Conservation (phyloP, 345 rosid species). For the Dipteronia dyeriana region DNA sequence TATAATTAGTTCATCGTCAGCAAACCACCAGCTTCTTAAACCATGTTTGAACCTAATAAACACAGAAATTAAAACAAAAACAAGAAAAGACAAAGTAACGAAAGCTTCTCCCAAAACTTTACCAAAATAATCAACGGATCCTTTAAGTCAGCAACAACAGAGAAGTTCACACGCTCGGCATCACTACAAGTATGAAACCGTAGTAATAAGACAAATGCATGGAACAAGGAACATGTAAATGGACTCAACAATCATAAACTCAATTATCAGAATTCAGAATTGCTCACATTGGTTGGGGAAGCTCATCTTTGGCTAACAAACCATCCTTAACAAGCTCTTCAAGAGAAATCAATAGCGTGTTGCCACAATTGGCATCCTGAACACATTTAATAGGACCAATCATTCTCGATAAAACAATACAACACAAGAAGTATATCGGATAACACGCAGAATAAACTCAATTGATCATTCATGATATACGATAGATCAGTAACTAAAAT, state of each 20-base stretch:
- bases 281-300: slow-evolving; percentile 70
- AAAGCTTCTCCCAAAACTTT: slow-evolving; percentile 9
- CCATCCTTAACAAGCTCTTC: slow-evolving; percentile 92
- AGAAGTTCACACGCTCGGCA: slow-evolving; percentile 59
- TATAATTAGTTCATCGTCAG: background rate
- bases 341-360: slow-evolving; percentile 84
- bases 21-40: background rate
- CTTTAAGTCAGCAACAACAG: slow-evolving; percentile 58
- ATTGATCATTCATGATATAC: background rate
- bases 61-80: background rate
- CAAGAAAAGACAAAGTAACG: background rate
- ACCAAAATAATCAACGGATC: slow-evolving; percentile 80
- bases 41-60: background rate
- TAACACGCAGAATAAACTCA: background rate
- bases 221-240: background rate
- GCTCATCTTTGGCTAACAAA: slow-evolving; percentile 63
- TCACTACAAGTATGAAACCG: slow-evolving; percentile 42
- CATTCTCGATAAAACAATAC: background rate
- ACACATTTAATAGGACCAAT: slow-evolving; percentile 10
- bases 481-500: background rate
- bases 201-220: background rate
- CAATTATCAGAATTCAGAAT: slow-evolving; percentile 7
- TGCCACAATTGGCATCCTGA: slow-evolving; percentile 98
- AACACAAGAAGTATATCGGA: background rate
- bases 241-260: background rate